Evolutionary conservation across 2,329 filamentous ascomycete species (phyloP).

Genomic region (Penicillium freii): DNA sequence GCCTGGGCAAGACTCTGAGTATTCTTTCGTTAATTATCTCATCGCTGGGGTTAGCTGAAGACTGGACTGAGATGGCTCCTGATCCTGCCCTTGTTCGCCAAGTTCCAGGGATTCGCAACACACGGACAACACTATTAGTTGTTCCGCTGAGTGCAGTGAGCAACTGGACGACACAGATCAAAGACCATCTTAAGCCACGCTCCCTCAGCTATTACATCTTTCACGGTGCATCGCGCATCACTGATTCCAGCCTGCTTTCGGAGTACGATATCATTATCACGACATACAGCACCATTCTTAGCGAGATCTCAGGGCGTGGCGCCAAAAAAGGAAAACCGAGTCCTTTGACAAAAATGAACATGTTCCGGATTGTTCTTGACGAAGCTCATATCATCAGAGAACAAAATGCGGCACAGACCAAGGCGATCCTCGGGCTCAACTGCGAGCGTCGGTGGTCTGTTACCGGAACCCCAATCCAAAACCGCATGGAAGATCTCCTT

Average conservation of each 20-base stretch:
- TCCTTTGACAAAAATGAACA: slow-evolving; percentile 75
- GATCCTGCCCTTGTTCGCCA: slow-evolving; percentile 37
- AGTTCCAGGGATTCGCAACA: slow-evolving; percentile 56
- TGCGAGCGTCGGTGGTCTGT: slow-evolving; percentile 89
- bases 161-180: slow-evolving; percentile 94
- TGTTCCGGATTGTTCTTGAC: slow-evolving; percentile 91
- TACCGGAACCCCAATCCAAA: slow-evolving; percentile 95
- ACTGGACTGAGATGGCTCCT: slow-evolving; percentile 60
- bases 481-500: slow-evolving; percentile 84
- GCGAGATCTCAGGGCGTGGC: slow-evolving; percentile 67
- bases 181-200: slow-evolving; percentile 68
- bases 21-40: slow-evolving; percentile 74
- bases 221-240: slow-evolving; percentile 74
- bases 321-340: slow-evolving; percentile 55
- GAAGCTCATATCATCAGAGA: slow-evolving; percentile 95
- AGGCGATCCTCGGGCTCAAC: slow-evolving; percentile 75
- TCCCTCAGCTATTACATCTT: slow-evolving; percentile 76
- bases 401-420: slow-evolving; percentile 74
- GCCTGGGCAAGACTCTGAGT: slow-evolving; percentile 81
- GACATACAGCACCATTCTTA: slow-evolving; percentile 84
- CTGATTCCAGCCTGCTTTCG: slow-evolving; percentile 65
- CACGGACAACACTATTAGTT: slow-evolving; percentile 77
- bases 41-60: slow-evolving; percentile 60
- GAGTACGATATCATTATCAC: slow-evolving; percentile 84
- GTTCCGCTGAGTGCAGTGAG: slow-evolving; percentile 86